These are phyloP conservation scores for Xylaria sp. DNA, from an alignment of 2,329 filamentous ascomycete genomes.

Conservation along the genomic window DNA sequence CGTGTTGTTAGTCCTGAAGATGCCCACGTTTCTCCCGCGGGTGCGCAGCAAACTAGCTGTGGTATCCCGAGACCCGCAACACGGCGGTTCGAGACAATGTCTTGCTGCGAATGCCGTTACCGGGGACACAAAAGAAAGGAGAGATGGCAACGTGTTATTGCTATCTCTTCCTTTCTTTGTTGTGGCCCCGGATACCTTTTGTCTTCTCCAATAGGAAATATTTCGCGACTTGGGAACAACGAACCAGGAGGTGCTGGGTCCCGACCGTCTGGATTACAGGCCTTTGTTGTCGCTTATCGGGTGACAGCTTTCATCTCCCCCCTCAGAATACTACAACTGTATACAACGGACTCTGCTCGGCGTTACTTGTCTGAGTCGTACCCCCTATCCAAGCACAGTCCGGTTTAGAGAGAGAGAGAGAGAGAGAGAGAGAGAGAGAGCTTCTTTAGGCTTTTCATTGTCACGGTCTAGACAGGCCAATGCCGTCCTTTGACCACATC, in stretches of 20 bases:
- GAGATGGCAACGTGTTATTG: background rate
- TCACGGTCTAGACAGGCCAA: too few species aligned
- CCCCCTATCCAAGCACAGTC: too few species aligned
- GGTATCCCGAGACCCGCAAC: slow-evolving; percentile 13
- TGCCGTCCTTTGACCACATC: too few species aligned
- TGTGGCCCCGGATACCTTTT: too few species aligned
- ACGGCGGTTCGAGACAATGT: slow-evolving; percentile 10
- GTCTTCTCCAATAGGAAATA: slow-evolving; percentile 24
- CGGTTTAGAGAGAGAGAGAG: too few species aligned
- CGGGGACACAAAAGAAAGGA: slow-evolving; percentile 8
- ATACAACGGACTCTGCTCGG: background rate
- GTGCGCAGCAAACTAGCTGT: slow-evolving; percentile 11
- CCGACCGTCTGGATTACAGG: background rate
- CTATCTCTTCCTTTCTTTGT: background rate
- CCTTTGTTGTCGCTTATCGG: slow-evolving; percentile 5
- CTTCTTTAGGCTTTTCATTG: too few species aligned
- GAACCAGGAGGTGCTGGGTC: background rate
- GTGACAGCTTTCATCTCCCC: slow-evolving; percentile 5
- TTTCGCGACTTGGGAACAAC: slow-evolving; percentile 21
- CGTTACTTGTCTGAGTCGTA: background rate
- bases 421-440: too few species aligned
- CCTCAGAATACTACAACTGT: background rate
- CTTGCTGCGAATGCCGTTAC: slow-evolving; percentile 13
- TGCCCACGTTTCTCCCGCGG: slow-evolving; percentile 16
- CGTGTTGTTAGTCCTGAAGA: too few species aligned